Base-by-base conservation (phyloP, 2,329 filamentous ascomycete species). In the Exophiala bonariae region DNA sequence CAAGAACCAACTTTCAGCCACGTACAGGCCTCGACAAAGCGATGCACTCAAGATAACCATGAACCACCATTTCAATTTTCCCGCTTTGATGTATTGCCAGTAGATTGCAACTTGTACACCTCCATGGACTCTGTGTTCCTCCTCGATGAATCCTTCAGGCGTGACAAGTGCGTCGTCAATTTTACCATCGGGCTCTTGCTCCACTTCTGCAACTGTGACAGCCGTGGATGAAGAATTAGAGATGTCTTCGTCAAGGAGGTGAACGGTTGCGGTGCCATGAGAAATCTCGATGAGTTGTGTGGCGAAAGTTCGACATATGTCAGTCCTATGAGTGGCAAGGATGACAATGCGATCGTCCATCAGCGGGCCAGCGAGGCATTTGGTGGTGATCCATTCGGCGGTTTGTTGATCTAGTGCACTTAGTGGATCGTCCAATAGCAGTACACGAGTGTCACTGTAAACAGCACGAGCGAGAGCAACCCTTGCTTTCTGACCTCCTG, bases 81-180 rank as follows among this genome's bases (percentile, higher is more conserved):
- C 90, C 4, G 89, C 88, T 65, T 83, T 86, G 68, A 95, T 83
- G 57, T 95, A 96, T 54, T 83, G 82, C 82, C 87, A 89, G 62
- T 95, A 96, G 0, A 95, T 84, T 5, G 77, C 77, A 9, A 81
- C 70, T 58, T 90, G 81, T 1, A 96, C 87, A 1, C 86, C 83
- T 14, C 90, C 89, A 50, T 87, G 79, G 1, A 80, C 84, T 39
- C 87, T 78, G 56, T 83, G 74, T 63, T 93, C 87, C 23, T 91
- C 87, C 60, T 90, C 84, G 36, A 90, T 83, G 60, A 92, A 91
- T 59, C 89, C 89, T 23, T 86, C 82, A 0, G 85, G 83, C 10
- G 82, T 70, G 0, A 80, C 80, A 8, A 76, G 74, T 4, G 66
- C 67, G 45, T 71, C 62, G 11, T 57, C 52, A 43, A 60, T 51